Evolutionary conservation across 2,329 filamentous ascomycete species (phyloP).

Genomic region (Phaeoacremonium minimum): DNA sequence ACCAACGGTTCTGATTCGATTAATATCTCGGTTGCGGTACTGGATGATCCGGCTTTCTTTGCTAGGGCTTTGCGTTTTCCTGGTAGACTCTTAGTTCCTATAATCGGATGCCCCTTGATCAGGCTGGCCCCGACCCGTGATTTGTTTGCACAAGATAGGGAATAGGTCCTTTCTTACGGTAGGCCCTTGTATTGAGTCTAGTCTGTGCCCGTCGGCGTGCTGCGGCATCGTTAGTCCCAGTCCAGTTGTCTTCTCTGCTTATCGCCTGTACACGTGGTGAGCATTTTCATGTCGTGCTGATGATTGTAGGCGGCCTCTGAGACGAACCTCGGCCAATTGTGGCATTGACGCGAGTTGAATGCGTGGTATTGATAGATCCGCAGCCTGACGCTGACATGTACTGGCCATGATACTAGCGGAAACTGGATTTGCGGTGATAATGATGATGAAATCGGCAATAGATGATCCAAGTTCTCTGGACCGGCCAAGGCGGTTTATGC

Average conservation of each 20-base stretch:
- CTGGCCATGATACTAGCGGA: no score
- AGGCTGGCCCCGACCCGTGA: no score
- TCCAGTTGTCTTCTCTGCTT: constrained; percentile 38
- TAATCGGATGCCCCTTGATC: no score
- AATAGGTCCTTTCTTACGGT: constrained; percentile 23
- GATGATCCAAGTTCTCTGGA: no score
- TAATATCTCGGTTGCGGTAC: no score
- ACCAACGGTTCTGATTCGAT: constrained; percentile 21
- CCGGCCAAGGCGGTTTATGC: no score
- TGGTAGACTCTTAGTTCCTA: no score
- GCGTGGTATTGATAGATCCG: constrained; percentile 10
- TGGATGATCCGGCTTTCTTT: no score
- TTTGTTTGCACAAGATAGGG: not conserved
- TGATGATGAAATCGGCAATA: no score
- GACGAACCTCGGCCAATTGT: constrained; percentile 31
- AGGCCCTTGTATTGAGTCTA: constrained; percentile 39
- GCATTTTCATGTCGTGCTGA: constrained; percentile 13
- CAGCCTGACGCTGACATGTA: constrained; percentile 13
- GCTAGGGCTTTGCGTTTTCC: no score
- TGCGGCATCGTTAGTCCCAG: constrained; percentile 34
- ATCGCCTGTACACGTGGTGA: constrained; percentile 26
- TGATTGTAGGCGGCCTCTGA: not conserved
- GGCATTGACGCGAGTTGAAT: constrained; percentile 26
- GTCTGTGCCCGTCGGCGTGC: constrained; percentile 36
- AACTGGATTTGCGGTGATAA: no score